Conservation (phyloP, 106 monocot genomes). For the Triglochin maritima region DNA sequence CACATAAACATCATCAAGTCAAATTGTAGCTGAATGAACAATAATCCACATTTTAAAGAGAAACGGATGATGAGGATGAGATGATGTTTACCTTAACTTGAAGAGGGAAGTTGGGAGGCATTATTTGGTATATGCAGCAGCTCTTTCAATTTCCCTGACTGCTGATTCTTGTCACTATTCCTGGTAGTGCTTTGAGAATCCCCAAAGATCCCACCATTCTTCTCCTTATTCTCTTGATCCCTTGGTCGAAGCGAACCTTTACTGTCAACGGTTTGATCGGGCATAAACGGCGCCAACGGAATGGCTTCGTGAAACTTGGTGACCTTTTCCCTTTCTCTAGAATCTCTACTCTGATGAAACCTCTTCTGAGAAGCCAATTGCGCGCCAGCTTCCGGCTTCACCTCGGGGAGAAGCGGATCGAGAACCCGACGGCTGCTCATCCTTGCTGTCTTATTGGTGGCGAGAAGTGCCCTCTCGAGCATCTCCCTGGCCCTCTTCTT, state of each 20-base stretch:
- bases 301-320: constrained; percentile 8
- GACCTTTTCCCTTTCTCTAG: constrained; percentile 7
- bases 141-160: neutral
- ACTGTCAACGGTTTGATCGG: neutral
- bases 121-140: neutral
- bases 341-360: constrained; percentile 6
- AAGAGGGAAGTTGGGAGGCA: neutral
- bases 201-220: neutral
- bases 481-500: constrained; percentile 62
- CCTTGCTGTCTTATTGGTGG: constrained; percentile 8
- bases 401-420: neutral
- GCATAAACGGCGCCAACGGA: neutral
- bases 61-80: too few relatives aligned
- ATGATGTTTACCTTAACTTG: constrained; percentile 1
- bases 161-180: neutral
- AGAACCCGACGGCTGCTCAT: neutral
- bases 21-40: too few relatives aligned
- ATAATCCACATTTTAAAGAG: too few relatives aligned
- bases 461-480: constrained; percentile 25
- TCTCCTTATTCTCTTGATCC: neutral
- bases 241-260: neutral
- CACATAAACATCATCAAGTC: too few relatives aligned
- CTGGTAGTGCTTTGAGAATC: neutral
- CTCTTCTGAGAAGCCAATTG: neutral
- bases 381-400: neutral